A percentile compares a stretch with the other conserved stretches of the same genome.
Conservation (phyloP, 371 early-diverging fungal genomes). For the Zopfochytrium polystomum region DNA sequence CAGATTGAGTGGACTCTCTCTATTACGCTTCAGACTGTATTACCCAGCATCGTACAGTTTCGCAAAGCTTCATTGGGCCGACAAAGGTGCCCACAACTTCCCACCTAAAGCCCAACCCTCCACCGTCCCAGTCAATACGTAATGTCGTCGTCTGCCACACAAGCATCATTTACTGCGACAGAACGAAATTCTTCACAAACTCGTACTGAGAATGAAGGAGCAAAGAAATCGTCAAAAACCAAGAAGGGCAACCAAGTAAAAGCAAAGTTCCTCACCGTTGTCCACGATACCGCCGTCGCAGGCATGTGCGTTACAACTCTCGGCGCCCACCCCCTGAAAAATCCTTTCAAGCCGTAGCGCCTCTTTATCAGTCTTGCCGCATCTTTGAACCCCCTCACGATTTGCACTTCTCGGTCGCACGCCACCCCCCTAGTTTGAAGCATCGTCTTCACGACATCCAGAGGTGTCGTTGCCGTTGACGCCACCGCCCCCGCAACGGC, state of each 20-base stretch:
- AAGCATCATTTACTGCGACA: neutral
- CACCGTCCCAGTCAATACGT: neutral
- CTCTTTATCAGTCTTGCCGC: slow-evolving; percentile 73
- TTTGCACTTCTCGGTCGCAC: slow-evolving; percentile 64
- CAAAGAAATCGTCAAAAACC: slow-evolving; percentile 20
- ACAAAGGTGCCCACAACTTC: too few species aligned
- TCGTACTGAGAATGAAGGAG: neutral
- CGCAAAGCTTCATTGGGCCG: too few species aligned
- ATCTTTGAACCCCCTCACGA: slow-evolving; percentile 65
- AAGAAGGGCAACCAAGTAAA: too few species aligned
- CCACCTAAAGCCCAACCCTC: too few species aligned
- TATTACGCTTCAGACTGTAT: too few species aligned
- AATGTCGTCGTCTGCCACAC: neutral
- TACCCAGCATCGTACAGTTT: too few species aligned
- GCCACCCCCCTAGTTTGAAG: slow-evolving; percentile 85
- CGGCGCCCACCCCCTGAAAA: slow-evolving; percentile 78
- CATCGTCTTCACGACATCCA: slow-evolving; percentile 91
- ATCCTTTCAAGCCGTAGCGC: slow-evolving; percentile 72
- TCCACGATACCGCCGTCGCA: slow-evolving; percentile 92
- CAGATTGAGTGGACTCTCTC: too few species aligned
- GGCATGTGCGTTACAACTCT: slow-evolving; percentile 87
- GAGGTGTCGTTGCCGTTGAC: slow-evolving; percentile 84
- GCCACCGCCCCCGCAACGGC: slow-evolving; percentile 89
- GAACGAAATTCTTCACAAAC: too few species aligned
- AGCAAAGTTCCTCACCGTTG: too few species aligned